Evolutionary conservation across 2,329 filamentous ascomycete species (phyloP).

Genomic region (Fusarium bactridioides): DNA sequence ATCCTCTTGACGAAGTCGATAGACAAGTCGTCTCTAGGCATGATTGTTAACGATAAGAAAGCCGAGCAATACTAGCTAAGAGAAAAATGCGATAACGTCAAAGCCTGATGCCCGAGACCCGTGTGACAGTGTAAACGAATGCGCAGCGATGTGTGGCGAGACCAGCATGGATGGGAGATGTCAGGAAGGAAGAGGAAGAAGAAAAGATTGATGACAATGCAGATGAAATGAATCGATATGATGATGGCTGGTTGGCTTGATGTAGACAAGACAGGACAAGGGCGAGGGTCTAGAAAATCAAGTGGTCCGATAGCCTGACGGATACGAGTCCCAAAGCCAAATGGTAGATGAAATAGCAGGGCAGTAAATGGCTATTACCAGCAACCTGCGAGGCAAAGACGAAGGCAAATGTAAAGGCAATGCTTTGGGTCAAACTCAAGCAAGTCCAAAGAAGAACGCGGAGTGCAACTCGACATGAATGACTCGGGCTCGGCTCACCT

Average conservation of each 20-base stretch:
- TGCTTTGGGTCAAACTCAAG: conserved; percentile 13
- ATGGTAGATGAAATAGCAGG: conserved; percentile 24
- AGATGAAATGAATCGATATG: conserved; percentile 27
- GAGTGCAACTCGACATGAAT: conserved; percentile 45
- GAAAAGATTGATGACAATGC: conserved; percentile 14
- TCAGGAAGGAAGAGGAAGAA: conserved; percentile 10
- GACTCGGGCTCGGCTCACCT: conserved; percentile 45
- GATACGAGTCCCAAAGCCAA: conserved; percentile 14
- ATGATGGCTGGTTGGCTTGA: conserved; percentile 31
- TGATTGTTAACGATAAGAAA: conserved; percentile 63
- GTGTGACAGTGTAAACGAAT: conserved; percentile 27
- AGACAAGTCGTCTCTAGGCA: conserved; percentile 77
- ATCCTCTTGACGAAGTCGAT: conserved; percentile 75
- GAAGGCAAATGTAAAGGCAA: not conserved
- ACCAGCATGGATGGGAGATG: conserved; percentile 18
- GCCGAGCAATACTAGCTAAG: conserved; percentile 35
- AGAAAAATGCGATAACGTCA: conserved; percentile 34
- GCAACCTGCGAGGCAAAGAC: conserved; percentile 39
- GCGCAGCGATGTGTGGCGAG: conserved; percentile 13
- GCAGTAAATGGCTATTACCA: conserved; percentile 42
- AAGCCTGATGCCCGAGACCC: conserved; percentile 22
- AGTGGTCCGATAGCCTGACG: conserved; percentile 38
- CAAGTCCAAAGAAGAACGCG: conserved; percentile 36
- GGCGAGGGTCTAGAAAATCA: conserved; percentile 31
- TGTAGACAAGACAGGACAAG: conserved; percentile 28